Conservation (phyloP, 305 asterid genomes). For the Euphrasia arctica region DNA sequence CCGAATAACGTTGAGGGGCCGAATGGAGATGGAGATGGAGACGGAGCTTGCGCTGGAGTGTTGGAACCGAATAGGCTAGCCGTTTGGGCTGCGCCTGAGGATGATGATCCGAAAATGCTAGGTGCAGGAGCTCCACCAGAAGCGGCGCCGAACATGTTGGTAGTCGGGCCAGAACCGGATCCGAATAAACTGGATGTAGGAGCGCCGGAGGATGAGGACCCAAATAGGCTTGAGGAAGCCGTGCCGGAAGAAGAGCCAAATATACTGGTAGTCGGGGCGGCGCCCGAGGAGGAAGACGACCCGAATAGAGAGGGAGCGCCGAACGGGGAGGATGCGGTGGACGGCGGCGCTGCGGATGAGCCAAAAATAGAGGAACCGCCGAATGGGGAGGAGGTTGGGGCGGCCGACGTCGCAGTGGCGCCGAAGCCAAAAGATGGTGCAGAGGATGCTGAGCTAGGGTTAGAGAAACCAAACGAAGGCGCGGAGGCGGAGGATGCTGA, state of each 20-base stretch:
- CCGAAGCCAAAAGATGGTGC: slow-evolving; percentile 38
- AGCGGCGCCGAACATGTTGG: slow-evolving; percentile 28
- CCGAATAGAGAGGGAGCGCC: slow-evolving; percentile 25
- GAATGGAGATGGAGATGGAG: slow-evolving; percentile 34
- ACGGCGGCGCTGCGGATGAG: slow-evolving; percentile 21
- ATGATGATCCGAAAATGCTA: slow-evolving; percentile 31
- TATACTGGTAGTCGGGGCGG: slow-evolving; percentile 19
- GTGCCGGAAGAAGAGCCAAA: slow-evolving; percentile 32
- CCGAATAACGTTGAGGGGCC: slow-evolving; percentile 33
- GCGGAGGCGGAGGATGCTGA: slow-evolving; percentile 24
- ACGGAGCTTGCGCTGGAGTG: slow-evolving; percentile 18
- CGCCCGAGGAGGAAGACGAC: slow-evolving; percentile 18
- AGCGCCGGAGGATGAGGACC: slow-evolving; percentile 28
- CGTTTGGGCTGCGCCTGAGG: slow-evolving; percentile 25
- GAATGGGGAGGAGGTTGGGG: slow-evolving; percentile 25
- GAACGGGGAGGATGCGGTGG: slow-evolving; percentile 24
- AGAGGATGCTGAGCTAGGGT: slow-evolving; percentile 41
- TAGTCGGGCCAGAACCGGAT: slow-evolving; percentile 21
- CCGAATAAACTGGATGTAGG: slow-evolving; percentile 25
- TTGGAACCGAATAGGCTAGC: slow-evolving; percentile 33
- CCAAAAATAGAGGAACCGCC: slow-evolving; percentile 33
- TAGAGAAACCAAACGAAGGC: slow-evolving; percentile 33
- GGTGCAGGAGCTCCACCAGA: slow-evolving; percentile 30
- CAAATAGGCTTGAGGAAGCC: slow-evolving; percentile 23
- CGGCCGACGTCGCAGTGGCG: slow-evolving; percentile 29